Evolutionary conservation across 306 rosid genomes (phyloP).

Genomic region (Prunus padus): DNA sequence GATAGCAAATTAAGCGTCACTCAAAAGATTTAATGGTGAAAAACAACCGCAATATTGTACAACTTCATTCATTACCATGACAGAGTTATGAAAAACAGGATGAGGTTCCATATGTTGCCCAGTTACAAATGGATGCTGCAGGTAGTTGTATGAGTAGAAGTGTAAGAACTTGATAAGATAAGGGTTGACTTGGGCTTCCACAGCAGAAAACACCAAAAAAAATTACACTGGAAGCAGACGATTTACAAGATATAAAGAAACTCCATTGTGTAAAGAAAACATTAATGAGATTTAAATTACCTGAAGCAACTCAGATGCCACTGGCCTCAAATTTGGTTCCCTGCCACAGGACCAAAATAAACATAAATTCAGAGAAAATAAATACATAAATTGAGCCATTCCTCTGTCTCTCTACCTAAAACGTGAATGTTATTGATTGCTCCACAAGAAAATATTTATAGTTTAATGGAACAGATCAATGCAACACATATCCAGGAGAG

Average conservation of each 20-base stretch:
- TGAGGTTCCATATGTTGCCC: conserved; percentile 49
- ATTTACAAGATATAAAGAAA: conserved; percentile 11
- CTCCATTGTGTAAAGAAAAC: conserved; percentile 19
- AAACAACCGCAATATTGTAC: conserved; percentile 11
- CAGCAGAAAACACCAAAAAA: conserved; percentile 9
- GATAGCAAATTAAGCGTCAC: conserved; percentile 22
- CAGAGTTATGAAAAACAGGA: conserved; percentile 35
- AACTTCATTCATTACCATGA: conserved; percentile 46
- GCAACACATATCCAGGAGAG: conserved; percentile 10
- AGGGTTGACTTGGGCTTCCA: conserved; percentile 16
- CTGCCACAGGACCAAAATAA: conserved; percentile 45
- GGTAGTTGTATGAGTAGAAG: conserved; percentile 25
- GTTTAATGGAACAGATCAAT: neutral
- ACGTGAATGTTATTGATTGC: neutral
- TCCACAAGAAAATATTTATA: conserved; percentile 3
- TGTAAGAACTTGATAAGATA: conserved; percentile 25
- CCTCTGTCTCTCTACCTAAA: conserved; percentile 6
- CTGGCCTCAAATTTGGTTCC: conserved; percentile 80
- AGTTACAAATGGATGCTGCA: conserved; percentile 94
- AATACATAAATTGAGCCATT: neutral
- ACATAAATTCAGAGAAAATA: neutral
- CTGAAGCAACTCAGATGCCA: conserved; percentile 91
- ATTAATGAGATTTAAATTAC: conserved; percentile 40
- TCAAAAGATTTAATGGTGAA: conserved; percentile 7
- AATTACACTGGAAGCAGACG: conserved; percentile 8